phyloP scores from a whole-genome alignment of 306 rosid species.

The Neltuma alba region DNA sequence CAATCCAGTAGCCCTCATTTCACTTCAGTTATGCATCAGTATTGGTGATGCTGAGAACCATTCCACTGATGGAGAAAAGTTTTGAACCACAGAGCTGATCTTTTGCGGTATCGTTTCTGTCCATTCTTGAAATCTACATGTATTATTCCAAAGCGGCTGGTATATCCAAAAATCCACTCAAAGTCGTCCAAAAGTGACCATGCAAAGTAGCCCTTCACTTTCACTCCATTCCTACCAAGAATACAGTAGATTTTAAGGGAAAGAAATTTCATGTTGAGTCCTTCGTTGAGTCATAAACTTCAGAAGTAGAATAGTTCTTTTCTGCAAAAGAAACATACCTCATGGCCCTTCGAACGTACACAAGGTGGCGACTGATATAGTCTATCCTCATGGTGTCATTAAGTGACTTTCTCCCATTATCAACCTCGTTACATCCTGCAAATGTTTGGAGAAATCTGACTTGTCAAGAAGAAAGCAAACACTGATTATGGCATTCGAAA shows the following conservation, averaged over 20 bases:
- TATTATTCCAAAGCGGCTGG: constrained; percentile 36
- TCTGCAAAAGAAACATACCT: constrained; percentile 29
- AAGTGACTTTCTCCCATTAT: constrained; percentile 35
- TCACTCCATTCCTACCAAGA: constrained; percentile 34
- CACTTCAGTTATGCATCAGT: background rate
- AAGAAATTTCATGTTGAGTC: background rate
- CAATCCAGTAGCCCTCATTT: background rate
- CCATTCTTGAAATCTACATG: constrained; percentile 42
- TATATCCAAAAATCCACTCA: constrained; percentile 43
- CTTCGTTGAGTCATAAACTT: background rate
- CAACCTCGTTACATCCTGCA: constrained; percentile 39
- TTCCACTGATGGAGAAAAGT: constrained; percentile 30
- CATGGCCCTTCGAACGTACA: constrained; percentile 35
- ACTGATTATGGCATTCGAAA: background rate
- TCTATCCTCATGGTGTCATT: constrained; percentile 33
- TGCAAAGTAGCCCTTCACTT: constrained; percentile 47
- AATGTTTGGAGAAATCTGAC: background rate
- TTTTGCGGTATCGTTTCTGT: constrained; percentile 36
- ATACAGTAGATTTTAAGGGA: too few species aligned
- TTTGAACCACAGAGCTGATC: constrained; percentile 51
- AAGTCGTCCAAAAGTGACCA: constrained; percentile 52
- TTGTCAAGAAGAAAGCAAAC: background rate
- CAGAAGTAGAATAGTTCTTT: background rate
- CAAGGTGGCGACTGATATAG: constrained; percentile 25
- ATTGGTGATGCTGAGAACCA: background rate